A percentile compares a stretch with the other conserved stretches of the same genome.
These are phyloP conservation scores for Mycena maculata DNA, from an alignment of 768 basidiomycete genomes.

Conservation along the genomic window DNA sequence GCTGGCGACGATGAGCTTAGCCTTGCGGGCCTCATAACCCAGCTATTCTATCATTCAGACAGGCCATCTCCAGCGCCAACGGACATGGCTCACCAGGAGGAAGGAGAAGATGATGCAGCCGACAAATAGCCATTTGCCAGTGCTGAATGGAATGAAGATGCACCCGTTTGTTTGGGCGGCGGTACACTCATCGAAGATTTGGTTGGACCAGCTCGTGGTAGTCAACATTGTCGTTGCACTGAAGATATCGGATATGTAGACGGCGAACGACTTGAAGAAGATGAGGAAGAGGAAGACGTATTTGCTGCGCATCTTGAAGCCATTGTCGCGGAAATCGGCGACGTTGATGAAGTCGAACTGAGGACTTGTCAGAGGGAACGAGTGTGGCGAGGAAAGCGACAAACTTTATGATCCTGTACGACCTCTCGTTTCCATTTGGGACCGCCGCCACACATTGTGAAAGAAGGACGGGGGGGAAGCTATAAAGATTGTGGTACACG, in stretches of 20 bases:
- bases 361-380: constrained; percentile 4
- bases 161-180: constrained; percentile 64
- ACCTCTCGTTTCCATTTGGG: constrained; percentile 96
- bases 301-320: constrained; percentile 84
- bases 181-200: constrained; percentile 84
- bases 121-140: constrained; percentile 96
- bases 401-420: constrained; percentile 97
- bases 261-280: constrained; percentile 94
- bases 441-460: constrained; percentile 75
- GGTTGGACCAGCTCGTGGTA: constrained; percentile 89
- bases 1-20: constrained; percentile 93
- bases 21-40: constrained; percentile 91
- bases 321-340: constrained; percentile 90
- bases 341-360: constrained; percentile 98
- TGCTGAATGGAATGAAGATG: constrained; percentile 86
- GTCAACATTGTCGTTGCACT: constrained; percentile 97
- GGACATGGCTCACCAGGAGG: constrained; percentile 73
- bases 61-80: background rate
- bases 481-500: constrained; percentile 40
- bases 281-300: constrained; percentile 95
- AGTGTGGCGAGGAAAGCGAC: constrained; percentile 30
- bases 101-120: constrained; percentile 99
- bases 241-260: constrained; percentile 98
- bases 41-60: constrained; percentile 60
- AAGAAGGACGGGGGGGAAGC: constrained; percentile 38